Evolutionary conservation across 345 rosid genomes (phyloP).

Genomic region (Anacardium occidentale): DNA sequence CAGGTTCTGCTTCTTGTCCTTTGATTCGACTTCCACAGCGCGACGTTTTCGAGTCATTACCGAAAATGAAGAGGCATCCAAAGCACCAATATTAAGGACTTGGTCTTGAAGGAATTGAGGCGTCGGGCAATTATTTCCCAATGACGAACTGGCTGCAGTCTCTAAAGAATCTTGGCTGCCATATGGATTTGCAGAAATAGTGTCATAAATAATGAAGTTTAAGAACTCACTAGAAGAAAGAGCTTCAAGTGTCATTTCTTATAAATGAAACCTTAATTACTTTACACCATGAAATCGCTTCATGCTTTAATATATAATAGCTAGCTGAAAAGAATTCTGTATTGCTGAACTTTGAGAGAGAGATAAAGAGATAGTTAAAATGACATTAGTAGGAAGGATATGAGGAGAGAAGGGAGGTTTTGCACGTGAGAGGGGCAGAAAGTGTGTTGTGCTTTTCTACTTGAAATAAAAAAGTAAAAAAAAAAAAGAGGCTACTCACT

Average conservation of each 20-base stretch:
- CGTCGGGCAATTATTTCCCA: slow-evolving; percentile 12
- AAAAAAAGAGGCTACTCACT: not conserved
- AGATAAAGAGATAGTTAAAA: not conserved
- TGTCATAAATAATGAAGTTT: slow-evolving; percentile 61
- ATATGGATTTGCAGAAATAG: slow-evolving; percentile 57
- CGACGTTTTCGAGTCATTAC: slow-evolving; percentile 15
- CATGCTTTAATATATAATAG: not conserved
- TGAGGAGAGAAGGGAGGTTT: not conserved
- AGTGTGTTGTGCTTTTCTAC: slow-evolving; percentile 29
- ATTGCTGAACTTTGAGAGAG: slow-evolving; percentile 4
- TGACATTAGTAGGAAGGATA: not conserved
- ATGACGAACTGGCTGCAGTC: slow-evolving; percentile 9
- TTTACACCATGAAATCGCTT: not conserved
- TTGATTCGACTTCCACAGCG: slow-evolving; percentile 12
- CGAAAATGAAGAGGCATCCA: slow-evolving; percentile 17
- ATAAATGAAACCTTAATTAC: not conserved
- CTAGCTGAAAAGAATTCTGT: not conserved
- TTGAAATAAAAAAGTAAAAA: slow-evolving; percentile 22
- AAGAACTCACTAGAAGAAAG: slow-evolving; percentile 67
- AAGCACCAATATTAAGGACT: slow-evolving; percentile 15
- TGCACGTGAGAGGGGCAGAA: slow-evolving; percentile 45
- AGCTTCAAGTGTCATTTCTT: slow-evolving; percentile 57
- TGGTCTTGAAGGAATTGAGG: slow-evolving; percentile 16
- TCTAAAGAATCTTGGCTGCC: slow-evolving; percentile 30
- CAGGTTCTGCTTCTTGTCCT: slow-evolving; percentile 15